Conservation (phyloP, 805 yeast genomes). For the Lachancea thermotolerans region DNA sequence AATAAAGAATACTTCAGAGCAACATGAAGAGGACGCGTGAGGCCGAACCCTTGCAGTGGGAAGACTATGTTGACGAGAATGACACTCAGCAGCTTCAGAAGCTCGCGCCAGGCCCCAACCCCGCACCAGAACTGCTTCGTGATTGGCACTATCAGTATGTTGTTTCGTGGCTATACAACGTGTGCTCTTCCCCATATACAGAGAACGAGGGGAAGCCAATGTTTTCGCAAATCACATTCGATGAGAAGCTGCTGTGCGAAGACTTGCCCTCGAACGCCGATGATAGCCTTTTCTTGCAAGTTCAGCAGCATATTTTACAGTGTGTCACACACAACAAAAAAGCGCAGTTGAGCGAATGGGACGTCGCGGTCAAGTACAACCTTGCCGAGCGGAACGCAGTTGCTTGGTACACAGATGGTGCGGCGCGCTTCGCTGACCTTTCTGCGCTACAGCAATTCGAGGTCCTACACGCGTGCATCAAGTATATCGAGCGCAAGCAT, state of each 20-base stretch:
- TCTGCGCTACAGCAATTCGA: slow-evolving; percentile 23
- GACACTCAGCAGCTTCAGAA: slow-evolving; percentile 19
- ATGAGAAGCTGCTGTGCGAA: slow-evolving; percentile 23
- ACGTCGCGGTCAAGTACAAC: slow-evolving; percentile 19
- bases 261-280: slow-evolving; percentile 13
- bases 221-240: slow-evolving; percentile 28
- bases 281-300: slow-evolving; percentile 12
- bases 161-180: slow-evolving; percentile 30
- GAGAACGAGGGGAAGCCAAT: slow-evolving; percentile 18
- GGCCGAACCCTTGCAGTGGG: slow-evolving; percentile 17
- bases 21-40: slow-evolving; percentile 7
- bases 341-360: slow-evolving; percentile 22
- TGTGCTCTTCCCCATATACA: slow-evolving; percentile 25
- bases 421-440: slow-evolving; percentile 10
- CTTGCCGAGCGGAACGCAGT: slow-evolving; percentile 8
- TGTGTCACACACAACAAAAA: slow-evolving; percentile 23
- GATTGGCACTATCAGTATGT: slow-evolving; percentile 30
- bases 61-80: slow-evolving; percentile 20
- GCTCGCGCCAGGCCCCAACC: slow-evolving; percentile 7
- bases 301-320: slow-evolving; percentile 19
- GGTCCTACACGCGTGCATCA: slow-evolving; percentile 21
- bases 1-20: no score
- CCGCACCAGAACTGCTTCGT: slow-evolving; percentile 10
- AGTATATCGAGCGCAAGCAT: slow-evolving; percentile 26
- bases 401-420: slow-evolving; percentile 6